Conservation (phyloP, 2,329 filamentous ascomycete genomes). For the Epicoccum nigrum region DNA sequence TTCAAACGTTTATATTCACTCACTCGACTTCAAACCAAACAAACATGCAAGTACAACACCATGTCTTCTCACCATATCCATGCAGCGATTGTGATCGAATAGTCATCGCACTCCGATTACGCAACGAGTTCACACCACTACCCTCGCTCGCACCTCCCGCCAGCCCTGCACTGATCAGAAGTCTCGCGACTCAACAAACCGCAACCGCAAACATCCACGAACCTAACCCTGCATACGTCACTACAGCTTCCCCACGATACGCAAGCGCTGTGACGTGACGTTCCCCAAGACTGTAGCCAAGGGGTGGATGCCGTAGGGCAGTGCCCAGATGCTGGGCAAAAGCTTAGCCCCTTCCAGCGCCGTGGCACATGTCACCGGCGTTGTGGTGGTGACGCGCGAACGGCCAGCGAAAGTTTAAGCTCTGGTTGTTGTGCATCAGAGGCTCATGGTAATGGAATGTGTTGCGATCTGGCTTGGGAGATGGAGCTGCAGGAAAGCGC, state of each 20-base stretch:
- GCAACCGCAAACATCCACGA: too few relatives aligned
- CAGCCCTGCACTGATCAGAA: too few relatives aligned
- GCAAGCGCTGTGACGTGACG: conserved; percentile 1
- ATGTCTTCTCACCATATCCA: too few relatives aligned
- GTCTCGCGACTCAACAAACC: neutral
- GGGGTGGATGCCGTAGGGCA: conserved; percentile 2
- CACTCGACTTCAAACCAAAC: too few relatives aligned
- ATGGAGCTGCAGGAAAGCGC: too few relatives aligned
- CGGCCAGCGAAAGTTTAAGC: neutral
- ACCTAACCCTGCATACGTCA: conserved; percentile 8
- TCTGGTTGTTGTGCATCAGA: neutral
- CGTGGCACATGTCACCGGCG: conserved; percentile 12
- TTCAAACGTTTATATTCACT: too few relatives aligned
- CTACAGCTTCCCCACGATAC: neutral
- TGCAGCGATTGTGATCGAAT: too few relatives aligned
- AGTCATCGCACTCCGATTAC: too few relatives aligned
- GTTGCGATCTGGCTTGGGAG: too few relatives aligned
- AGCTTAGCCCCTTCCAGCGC: neutral
- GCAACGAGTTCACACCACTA: too few relatives aligned
- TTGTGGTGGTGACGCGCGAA: neutral
- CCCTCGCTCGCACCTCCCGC: too few relatives aligned
- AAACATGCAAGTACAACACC: too few relatives aligned
- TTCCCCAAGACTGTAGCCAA: conserved; percentile 8
- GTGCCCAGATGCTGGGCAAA: conserved; percentile 4
- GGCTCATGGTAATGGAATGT: neutral